Conservation (phyloP, 2,329 filamentous ascomycete species). For the Albifimbria verrucaria region DNA sequence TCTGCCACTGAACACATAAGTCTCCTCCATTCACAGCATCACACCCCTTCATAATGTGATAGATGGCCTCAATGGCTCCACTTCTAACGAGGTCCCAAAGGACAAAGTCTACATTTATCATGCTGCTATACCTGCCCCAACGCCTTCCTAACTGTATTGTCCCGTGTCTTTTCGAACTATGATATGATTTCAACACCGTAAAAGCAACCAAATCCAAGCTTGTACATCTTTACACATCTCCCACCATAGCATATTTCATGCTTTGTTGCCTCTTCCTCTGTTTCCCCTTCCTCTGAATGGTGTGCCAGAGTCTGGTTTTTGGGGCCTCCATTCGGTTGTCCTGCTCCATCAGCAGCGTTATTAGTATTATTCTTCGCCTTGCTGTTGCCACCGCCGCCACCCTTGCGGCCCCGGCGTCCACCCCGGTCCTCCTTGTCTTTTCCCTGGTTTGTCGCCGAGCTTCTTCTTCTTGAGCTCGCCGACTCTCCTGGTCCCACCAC, state of each 20-base stretch:
- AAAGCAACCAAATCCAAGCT: neutral
- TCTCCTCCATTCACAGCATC: too few relatives aligned
- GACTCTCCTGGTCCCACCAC: conserved; percentile 90
- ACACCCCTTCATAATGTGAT: too few relatives aligned
- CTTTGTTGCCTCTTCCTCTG: conserved; percentile 17
- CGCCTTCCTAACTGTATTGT: neutral
- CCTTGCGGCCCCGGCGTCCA: conserved; percentile 23
- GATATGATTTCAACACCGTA: neutral
- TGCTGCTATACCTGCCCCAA: neutral
- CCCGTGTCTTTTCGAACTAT: neutral
- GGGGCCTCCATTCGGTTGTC: neutral
- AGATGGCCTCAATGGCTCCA: too few relatives aligned
- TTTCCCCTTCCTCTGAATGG: conserved; percentile 16
- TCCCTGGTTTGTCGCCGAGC: conserved; percentile 39
- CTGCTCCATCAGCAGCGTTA: neutral
- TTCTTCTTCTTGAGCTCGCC: conserved; percentile 64
- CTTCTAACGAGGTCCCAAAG: neutral
- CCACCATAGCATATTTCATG: conserved; percentile 2
- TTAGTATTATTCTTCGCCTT: conserved; percentile 19
- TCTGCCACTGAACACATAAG: too few relatives aligned
- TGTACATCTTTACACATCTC: neutral
- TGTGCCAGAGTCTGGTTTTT: neutral
- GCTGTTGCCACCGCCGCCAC: conserved; percentile 17
- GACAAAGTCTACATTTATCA: neutral
- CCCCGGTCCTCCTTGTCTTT: conserved; percentile 32